Conservation (phyloP, 78 protist species). For the Parvularia atlantis region DNA sequence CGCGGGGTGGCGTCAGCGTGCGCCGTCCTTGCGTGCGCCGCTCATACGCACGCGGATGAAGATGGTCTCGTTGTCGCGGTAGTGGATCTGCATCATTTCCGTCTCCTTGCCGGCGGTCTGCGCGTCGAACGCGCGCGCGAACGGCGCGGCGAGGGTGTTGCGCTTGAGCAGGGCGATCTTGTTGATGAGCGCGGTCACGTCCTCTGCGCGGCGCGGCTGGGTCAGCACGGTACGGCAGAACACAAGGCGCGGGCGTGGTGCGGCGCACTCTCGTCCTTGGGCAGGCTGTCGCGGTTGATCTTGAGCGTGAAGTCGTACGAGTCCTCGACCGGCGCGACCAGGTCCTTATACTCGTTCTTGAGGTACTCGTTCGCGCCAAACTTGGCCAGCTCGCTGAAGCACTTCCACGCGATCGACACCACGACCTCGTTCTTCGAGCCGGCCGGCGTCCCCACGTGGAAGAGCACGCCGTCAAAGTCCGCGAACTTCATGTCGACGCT, state of each 20-base stretch:
- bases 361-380: background rate
- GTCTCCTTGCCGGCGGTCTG: constrained; percentile 22
- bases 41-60: too few relatives aligned
- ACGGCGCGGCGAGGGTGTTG: constrained; percentile 56
- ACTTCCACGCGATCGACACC: constrained; percentile 21
- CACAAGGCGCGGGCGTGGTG: too few relatives aligned
- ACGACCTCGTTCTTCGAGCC: constrained; percentile 7
- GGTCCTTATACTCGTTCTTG: background rate
- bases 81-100: constrained; percentile 30
- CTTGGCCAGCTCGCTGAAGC: background rate
- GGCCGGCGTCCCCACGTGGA: constrained; percentile 28
- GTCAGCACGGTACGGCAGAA: background rate
- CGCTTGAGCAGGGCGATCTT: constrained; percentile 49
- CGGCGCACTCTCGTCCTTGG: background rate
- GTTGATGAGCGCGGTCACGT: constrained; percentile 36
- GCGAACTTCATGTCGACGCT: constrained; percentile 23
- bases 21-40: too few relatives aligned
- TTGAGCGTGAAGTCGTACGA: constrained; percentile 4
- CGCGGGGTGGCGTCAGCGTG: background rate
- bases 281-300: background rate
- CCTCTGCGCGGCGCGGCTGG: constrained; percentile 9
- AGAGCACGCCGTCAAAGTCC: constrained; percentile 68
- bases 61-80: too few relatives aligned
- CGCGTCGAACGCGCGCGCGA: constrained; percentile 7
- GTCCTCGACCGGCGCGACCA: background rate